phyloP scores from a whole-genome alignment of 164 flowering plant genomes.

The Stephania yunnanensis region DNA sequence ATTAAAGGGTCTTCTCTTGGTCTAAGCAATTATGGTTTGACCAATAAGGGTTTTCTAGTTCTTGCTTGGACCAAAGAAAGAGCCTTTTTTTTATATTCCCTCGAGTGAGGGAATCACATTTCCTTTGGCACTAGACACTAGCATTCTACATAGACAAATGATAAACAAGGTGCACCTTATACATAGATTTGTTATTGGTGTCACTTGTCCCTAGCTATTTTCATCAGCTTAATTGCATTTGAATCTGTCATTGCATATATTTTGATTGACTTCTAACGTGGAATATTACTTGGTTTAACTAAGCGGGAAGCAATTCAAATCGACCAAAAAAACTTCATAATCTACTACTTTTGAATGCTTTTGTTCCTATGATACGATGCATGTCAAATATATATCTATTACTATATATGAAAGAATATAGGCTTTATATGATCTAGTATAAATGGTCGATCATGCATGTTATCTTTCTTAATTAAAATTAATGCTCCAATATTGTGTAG shows the following conservation, averaged over 20 bases:
- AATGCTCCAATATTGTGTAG: no score
- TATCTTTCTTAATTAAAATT: no score
- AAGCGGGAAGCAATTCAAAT: constrained; percentile 1
- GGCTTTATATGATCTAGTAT: not conserved
- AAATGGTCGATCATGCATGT: no score
- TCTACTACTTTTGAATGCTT: not conserved
- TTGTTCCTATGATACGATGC: not conserved
- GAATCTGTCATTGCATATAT: no score
- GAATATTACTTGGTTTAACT: not conserved
- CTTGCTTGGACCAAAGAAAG: constrained; percentile 6
- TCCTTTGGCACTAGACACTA: not conserved
- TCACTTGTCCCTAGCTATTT: not conserved
- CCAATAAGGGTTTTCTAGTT: not conserved
- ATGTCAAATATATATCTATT: not conserved
- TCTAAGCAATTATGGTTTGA: constrained; percentile 3
- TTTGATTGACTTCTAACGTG: not conserved
- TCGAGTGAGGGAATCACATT: constrained; percentile 9
- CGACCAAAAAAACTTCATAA: not conserved
- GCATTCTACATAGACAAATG: constrained; percentile 4
- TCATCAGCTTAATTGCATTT: no score
- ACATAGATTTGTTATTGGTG: not conserved
- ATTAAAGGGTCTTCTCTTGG: not conserved
- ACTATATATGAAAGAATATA: not conserved
- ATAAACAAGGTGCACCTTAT: not conserved
- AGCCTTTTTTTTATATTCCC: constrained; percentile 5